phyloP scores from a whole-genome alignment of 2,329 filamentous ascomycete genomes.

The Alternaria sp. region DNA sequence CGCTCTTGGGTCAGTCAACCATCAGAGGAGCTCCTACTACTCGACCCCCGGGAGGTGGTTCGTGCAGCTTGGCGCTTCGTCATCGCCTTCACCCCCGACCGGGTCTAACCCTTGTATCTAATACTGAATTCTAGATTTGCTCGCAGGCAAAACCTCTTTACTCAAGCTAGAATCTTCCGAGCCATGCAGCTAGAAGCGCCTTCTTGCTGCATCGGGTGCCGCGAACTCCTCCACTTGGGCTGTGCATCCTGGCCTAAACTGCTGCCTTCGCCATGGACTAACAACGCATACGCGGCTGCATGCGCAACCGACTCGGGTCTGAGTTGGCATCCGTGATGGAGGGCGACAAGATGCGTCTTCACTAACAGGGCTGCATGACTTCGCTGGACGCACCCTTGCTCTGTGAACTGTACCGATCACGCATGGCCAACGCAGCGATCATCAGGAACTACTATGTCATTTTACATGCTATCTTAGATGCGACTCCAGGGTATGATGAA shows the following conservation, averaged over 20 bases:
- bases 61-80: conserved; percentile 32
- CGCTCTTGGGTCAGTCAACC: conserved; percentile 9
- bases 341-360: conserved; percentile 19
- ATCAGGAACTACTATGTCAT: conserved; percentile 44
- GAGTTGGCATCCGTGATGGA: conserved; percentile 33
- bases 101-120: not conserved
- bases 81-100: conserved; percentile 30
- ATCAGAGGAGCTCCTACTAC: conserved; percentile 23
- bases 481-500: conserved; percentile 27
- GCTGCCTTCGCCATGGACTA: conserved; percentile 24
- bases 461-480: conserved; percentile 32
- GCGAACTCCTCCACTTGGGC: conserved; percentile 1
- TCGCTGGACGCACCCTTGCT: conserved; percentile 20
- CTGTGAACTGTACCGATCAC: conserved; percentile 34
- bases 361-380: conserved; percentile 22
- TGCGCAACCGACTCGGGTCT: conserved; percentile 31
- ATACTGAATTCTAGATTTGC: not conserved
- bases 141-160: not conserved
- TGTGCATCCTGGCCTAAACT: conserved; percentile 12
- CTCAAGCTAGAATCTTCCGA: not conserved
- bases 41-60: conserved; percentile 27
- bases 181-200: conserved; percentile 3
- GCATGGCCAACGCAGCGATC: conserved; percentile 43
- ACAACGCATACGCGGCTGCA: conserved; percentile 47
- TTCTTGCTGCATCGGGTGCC: not conserved